phyloP scores from a whole-genome alignment of 2,329 filamentous ascomycete species.

The Aspergillus sp. region DNA sequence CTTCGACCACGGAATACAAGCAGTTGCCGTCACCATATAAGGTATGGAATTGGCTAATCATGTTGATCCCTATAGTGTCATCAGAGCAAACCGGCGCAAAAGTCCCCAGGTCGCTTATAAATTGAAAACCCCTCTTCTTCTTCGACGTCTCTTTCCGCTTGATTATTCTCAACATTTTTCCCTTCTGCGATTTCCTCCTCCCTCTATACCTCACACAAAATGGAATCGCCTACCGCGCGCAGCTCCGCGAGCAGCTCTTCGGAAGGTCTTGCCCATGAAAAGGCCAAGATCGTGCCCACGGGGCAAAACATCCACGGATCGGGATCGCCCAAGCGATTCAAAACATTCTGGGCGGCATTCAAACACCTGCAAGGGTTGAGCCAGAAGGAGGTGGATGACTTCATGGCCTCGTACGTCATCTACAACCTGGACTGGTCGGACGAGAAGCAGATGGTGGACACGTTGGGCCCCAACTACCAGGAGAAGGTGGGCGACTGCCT shows the following conservation, averaged over 20 bases:
- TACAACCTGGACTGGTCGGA: conserved; percentile 54
- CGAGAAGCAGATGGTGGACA: conserved; percentile 44
- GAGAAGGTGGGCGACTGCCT: conserved; percentile 49
- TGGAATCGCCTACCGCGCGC: conserved; percentile 1
- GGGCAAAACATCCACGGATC: conserved; percentile 36
- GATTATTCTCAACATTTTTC: too few relatives aligned
- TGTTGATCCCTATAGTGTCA: too few relatives aligned
- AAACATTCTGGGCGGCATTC: conserved; percentile 48
- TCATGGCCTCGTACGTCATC: conserved; percentile 54
- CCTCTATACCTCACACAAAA: too few relatives aligned
- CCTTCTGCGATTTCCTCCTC: too few relatives aligned
- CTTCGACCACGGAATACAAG: too few relatives aligned
- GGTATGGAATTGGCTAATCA: too few relatives aligned
- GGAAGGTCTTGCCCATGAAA: conserved; percentile 19
- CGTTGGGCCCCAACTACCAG: conserved; percentile 47
- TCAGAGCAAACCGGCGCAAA: too few relatives aligned
- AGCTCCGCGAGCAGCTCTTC: conserved; percentile 22
- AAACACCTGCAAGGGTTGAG: conserved; percentile 47
- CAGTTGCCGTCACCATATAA: too few relatives aligned
- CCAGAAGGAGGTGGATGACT: conserved; percentile 50
- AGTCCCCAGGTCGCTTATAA: too few relatives aligned
- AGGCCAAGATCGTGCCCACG: conserved; percentile 19
- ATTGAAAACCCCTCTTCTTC: too few relatives aligned
- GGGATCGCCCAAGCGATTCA: conserved; percentile 45
- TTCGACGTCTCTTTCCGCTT: too few relatives aligned